Evolutionary conservation across 768 basidiomycete species (phyloP), one percentile per base, ranked within the genome.

Genomic region (Lactarius hengduanensis): DNA sequence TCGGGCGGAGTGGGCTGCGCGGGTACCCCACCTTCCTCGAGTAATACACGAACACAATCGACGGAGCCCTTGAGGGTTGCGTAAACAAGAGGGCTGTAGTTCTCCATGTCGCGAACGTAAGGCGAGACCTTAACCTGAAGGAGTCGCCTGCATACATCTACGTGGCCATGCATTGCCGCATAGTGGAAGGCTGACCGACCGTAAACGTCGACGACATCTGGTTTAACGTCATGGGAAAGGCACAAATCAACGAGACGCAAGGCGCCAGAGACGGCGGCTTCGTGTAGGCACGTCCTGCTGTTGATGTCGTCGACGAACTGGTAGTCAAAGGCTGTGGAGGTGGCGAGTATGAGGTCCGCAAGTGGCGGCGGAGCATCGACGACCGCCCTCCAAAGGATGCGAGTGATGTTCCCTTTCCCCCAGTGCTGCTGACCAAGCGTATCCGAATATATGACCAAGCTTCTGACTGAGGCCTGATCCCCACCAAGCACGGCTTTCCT

Each of bases 271-370:
- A 94, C 93, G 18, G 95, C 90, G 2, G 96, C 93, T 74, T 95
- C 93, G 73, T 98, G 97, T 26, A 98, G 83, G 70, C 92, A 94
- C 3, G 91, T 96, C 41, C 97, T 86, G 50, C 91, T 92, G 74
- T 98, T 98, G 80, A 99, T 99, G 71, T 98, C 95, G 74, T 98
- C 97, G 57, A 98, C 83, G 74, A 94, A 98, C 57, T 83, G 81
- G 74, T 94, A 98, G 76, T 98, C 92, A 74, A 98, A 93, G 0
- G 89, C 79, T 30, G 81, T 80, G 22, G 90, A 77, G 18, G 89
- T 85, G 38, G 86, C 78, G 34, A 95, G 78, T 56, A 94, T 90
- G 59, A 93, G 78, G 72, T 93, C 88, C 22, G 84, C 88, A 53
- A 92, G 79, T n/a, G 84, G 83, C 2, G 80, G 76, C 56, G 89